Evolutionary conservation across 2,329 filamentous ascomycete species (phyloP).

Genomic region (Cordyceps javanica): DNA sequence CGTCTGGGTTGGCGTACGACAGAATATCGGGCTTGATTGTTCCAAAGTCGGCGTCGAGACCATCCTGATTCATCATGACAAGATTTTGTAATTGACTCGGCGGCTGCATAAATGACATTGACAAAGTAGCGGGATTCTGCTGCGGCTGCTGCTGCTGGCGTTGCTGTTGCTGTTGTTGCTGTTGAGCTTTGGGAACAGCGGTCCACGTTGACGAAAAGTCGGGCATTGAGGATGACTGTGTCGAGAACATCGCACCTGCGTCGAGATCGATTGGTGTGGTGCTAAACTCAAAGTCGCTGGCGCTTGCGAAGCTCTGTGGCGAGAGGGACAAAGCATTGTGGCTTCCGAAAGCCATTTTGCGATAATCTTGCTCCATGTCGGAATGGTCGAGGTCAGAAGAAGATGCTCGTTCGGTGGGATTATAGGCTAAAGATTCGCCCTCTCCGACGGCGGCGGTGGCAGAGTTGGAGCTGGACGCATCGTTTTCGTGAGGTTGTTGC

Average conservation of each 20-base stretch:
- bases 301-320: conserved; percentile 43
- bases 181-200: conserved; percentile 23
- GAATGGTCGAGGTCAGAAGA: conserved; percentile 51
- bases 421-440: conserved; percentile 28
- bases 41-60: conserved; percentile 47
- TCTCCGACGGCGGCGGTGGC: conserved; percentile 14
- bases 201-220: conserved; percentile 26
- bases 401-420: conserved; percentile 42
- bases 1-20: conserved; percentile 45
- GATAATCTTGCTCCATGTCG: conserved; percentile 50
- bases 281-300: conserved; percentile 32
- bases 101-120: conserved; percentile 38
- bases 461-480: conserved; percentile 16
- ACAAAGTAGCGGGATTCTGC: conserved; percentile 2
- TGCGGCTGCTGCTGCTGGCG: neutral
- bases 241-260: conserved; percentile 28
- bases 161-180: conserved; percentile 7
- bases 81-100: conserved; percentile 37
- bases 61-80: conserved; percentile 42
- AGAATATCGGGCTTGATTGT: conserved; percentile 51
- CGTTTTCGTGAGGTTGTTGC: conserved; percentile 37
- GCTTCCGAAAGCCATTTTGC: conserved; percentile 39
- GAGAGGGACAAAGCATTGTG: conserved; percentile 43
- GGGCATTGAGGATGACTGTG: conserved; percentile 28
- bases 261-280: conserved; percentile 29